Evolutionary conservation across 2,329 filamentous ascomycete genomes (phyloP).

Genomic region (Pseudogymnoascus sp.): DNA sequence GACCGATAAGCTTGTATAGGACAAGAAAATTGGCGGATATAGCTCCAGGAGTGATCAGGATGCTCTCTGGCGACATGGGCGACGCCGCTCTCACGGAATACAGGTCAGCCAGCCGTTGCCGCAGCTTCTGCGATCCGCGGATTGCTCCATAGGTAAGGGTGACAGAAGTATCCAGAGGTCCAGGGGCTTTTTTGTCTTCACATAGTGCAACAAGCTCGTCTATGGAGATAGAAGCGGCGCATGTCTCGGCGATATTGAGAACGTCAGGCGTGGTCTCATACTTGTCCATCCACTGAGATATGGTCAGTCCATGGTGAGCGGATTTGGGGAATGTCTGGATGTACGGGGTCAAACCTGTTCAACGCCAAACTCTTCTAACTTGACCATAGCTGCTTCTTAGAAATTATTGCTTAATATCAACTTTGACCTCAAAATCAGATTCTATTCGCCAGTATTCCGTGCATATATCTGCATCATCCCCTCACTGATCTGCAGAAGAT

Average conservation of each 20-base stretch:
- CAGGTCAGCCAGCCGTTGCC: conserved; percentile 54
- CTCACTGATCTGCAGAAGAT: background rate
- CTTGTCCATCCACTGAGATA: conserved; percentile 50
- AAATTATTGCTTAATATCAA: background rate
- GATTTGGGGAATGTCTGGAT: background rate
- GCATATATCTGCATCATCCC: background rate
- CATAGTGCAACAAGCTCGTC: conserved; percentile 54
- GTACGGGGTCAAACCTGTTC: conserved; percentile 4
- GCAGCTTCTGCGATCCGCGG: conserved; percentile 54
- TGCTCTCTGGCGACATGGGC: conserved; percentile 47
- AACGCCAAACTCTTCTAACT: conserved; percentile 32
- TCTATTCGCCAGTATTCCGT: background rate
- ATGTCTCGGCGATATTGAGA: conserved; percentile 72
- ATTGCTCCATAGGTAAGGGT: conserved; percentile 68
- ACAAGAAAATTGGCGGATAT: conserved; percentile 80
- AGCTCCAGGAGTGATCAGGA: conserved; percentile 71
- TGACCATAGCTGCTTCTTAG: conserved; percentile 28
- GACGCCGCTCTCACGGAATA: conserved; percentile 48
- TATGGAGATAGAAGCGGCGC: conserved; percentile 65
- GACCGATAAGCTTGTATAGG: conserved; percentile 61
- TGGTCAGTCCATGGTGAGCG: conserved; percentile 10
- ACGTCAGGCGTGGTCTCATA: conserved; percentile 48
- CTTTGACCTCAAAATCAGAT: background rate
- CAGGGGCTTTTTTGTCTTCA: conserved; percentile 38
- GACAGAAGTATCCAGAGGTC: conserved; percentile 42